phyloP scores from a whole-genome alignment of 164 flowering plant genomes.

The Echeveria elegans region DNA sequence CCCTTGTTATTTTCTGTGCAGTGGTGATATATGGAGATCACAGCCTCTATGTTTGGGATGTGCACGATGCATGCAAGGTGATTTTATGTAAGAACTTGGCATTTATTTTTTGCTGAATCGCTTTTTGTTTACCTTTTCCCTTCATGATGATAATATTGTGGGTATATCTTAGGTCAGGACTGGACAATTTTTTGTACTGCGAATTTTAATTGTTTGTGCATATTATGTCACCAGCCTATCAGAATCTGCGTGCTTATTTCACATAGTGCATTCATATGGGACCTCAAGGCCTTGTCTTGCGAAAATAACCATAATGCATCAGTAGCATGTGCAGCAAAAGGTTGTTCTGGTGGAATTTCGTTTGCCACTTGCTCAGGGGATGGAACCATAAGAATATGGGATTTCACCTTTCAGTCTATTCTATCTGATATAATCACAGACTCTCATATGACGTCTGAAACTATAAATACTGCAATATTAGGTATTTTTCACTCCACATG shows the following conservation, averaged over 20 bases:
- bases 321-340: slow-evolving; percentile 56
- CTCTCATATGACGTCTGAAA: slow-evolving; percentile 9
- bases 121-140: slow-evolving; percentile 2
- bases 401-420: slow-evolving; percentile 30
- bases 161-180: neutral
- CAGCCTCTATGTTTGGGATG: slow-evolving; percentile 57
- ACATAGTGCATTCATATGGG: slow-evolving; percentile 74
- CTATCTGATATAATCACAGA: slow-evolving; percentile 14
- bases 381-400: slow-evolving; percentile 72
- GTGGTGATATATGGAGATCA: slow-evolving; percentile 72
- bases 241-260: slow-evolving; percentile 47
- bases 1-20: slow-evolving; percentile 23
- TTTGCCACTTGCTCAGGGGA: slow-evolving; percentile 80
- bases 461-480: slow-evolving; percentile 23
- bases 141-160: neutral
- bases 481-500: slow-evolving; percentile 23
- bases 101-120: neutral
- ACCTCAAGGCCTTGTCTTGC: slow-evolving; percentile 53
- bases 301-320: slow-evolving; percentile 53
- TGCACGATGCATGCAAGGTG: slow-evolving; percentile 45
- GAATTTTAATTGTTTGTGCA: neutral
- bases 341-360: slow-evolving; percentile 58
- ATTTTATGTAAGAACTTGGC: slow-evolving; percentile 11
- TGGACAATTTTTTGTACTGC: neutral
- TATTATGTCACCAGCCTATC: slow-evolving; percentile 37